Conservation (phyloP, 345 rosid genomes). For the Crucihimalaya himalaica region DNA sequence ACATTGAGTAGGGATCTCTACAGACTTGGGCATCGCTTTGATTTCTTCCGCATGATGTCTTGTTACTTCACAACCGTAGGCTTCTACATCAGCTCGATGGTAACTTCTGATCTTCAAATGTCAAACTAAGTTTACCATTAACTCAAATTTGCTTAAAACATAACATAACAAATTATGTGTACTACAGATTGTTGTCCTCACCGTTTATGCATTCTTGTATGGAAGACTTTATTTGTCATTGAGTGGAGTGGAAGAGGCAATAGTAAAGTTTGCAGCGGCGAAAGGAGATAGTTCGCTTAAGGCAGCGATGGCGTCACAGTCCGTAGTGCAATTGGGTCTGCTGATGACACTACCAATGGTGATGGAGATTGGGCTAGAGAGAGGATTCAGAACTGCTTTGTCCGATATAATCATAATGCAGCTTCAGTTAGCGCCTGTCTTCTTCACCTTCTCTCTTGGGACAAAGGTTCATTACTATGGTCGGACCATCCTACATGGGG, state of each 20-base stretch:
- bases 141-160: background rate
- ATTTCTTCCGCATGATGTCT: slow-evolving; percentile 97
- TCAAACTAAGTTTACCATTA: slow-evolving; percentile 15
- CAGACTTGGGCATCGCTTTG: slow-evolving; percentile 93
- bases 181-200: slow-evolving; percentile 72
- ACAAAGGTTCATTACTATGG: slow-evolving; percentile 92
- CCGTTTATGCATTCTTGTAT: slow-evolving; percentile 77
- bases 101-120: slow-evolving; percentile 40
- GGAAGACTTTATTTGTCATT: slow-evolving; percentile 83
- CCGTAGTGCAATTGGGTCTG: slow-evolving; percentile 87
- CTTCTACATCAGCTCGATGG: slow-evolving; percentile 89
- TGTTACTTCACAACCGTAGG: slow-evolving; percentile 87
- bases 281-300: slow-evolving; percentile 73
- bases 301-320: slow-evolving; percentile 93
- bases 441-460: slow-evolving; percentile 97
- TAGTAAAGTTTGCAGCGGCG: slow-evolving; percentile 60
- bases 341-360: slow-evolving; percentile 88
- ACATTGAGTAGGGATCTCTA: slow-evolving; percentile 89
- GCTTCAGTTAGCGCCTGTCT: slow-evolving; percentile 88
- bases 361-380: slow-evolving; percentile 98
- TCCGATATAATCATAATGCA: slow-evolving; percentile 91
- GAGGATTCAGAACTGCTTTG: slow-evolving; percentile 88
- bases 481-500: slow-evolving; percentile 92
- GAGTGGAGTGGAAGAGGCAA: slow-evolving; percentile 90
- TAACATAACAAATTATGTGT: background rate